A percentile compares a stretch with the other conserved stretches of the same genome.
Conservation (phyloP, 768 basidiomycete species). For the Tephrocybe rancida region DNA sequence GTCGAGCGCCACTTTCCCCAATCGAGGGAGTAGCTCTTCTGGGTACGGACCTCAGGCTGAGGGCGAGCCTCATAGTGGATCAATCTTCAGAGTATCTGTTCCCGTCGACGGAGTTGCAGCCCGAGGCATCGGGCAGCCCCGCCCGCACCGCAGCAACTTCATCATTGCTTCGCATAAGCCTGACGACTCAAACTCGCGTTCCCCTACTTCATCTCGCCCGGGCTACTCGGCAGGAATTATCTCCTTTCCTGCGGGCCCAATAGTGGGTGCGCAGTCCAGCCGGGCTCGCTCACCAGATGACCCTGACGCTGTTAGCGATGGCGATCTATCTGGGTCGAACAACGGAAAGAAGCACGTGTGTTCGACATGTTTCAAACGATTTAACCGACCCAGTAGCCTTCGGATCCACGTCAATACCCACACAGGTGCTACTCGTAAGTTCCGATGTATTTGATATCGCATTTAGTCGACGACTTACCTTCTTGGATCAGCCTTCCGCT, state of each 20-base stretch:
- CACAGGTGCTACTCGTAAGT: constrained; percentile 69
- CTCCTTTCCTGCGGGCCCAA: constrained; percentile 21
- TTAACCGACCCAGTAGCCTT: constrained; percentile 71
- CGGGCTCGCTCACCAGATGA: constrained; percentile 23
- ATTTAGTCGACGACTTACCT: constrained; percentile 1
- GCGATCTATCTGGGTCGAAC: constrained; percentile 22
- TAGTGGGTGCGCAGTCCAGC: not conserved
- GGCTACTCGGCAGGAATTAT: constrained; percentile 27
- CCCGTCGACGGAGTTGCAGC: not conserved
- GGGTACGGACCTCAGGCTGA: constrained; percentile 13
- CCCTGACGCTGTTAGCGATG: constrained; percentile 24
- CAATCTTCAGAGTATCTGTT: constrained; percentile 40
- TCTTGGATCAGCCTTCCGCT: constrained; percentile 61
- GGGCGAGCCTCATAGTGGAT: constrained; percentile 31
- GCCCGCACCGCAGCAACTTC: constrained; percentile 10
- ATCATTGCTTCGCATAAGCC: constrained; percentile 1
- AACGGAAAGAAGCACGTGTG: constrained; percentile 52
- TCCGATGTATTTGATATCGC: not conserved
- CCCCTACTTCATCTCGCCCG: constrained; percentile 2
- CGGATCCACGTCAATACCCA: constrained; percentile 70
- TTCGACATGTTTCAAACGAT: constrained; percentile 59
- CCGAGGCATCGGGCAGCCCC: constrained; percentile 14
- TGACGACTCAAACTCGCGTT: not conserved
- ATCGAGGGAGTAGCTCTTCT: constrained; percentile 22
- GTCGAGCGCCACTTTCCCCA: constrained; percentile 41